phyloP scores from a whole-genome alignment of 306 rosid species.

The Cucumis hystrix region DNA sequence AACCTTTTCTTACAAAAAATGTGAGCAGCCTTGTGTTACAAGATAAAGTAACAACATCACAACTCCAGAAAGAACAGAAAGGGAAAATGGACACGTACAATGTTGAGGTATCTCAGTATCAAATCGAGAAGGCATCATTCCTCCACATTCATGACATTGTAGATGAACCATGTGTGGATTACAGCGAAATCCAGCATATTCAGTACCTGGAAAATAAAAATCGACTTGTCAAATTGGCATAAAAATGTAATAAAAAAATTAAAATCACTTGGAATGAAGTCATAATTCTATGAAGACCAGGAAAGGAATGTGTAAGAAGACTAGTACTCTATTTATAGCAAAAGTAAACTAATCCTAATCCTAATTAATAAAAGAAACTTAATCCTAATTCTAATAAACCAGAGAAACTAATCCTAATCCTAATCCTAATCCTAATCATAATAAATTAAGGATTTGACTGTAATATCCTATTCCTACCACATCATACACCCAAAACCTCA shows the following conservation, averaged over 20 bases:
- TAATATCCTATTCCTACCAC: too few relatives aligned
- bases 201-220: constrained; percentile 25
- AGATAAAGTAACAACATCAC: background rate
- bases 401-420: too few relatives aligned
- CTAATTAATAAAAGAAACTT: too few relatives aligned
- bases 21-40: background rate
- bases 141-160: constrained; percentile 89
- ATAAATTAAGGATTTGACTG: too few relatives aligned
- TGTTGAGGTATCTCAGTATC: constrained; percentile 44
- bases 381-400: too few relatives aligned
- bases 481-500: too few relatives aligned
- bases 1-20: background rate
- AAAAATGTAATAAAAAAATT: background rate
- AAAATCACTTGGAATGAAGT: background rate
- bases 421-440: too few relatives aligned
- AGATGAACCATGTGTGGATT: constrained; percentile 48
- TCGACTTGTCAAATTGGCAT: background rate
- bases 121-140: constrained; percentile 86
- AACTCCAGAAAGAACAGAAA: constrained; percentile 7
- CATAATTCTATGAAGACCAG: background rate
- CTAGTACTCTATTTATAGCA: too few relatives aligned
- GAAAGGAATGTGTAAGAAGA: background rate
- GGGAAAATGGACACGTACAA: constrained; percentile 36
- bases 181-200: constrained; percentile 55
- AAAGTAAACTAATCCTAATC: too few relatives aligned